Evolutionary conservation across 371 early-diverging fungal genomes (phyloP).

Genomic region (Lichtheimia ornata): DNA sequence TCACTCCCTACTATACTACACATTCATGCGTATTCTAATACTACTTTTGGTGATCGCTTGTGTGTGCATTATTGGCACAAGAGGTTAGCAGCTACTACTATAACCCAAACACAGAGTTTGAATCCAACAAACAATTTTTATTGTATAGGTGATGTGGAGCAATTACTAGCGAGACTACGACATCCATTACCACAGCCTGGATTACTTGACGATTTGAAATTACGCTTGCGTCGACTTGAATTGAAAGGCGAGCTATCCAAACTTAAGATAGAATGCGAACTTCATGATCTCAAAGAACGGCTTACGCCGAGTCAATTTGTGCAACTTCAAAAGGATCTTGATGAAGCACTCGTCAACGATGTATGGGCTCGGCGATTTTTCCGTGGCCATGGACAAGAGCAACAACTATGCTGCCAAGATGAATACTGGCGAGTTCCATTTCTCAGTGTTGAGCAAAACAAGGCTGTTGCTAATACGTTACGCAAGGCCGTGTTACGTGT

Average conservation of each 20-base stretch:
- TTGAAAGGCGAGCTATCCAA: constrained; percentile 38
- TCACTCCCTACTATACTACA: too few relatives aligned
- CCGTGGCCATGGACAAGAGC: constrained; percentile 6
- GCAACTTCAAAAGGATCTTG: constrained; percentile 29
- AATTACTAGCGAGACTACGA: background rate
- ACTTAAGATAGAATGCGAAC: constrained; percentile 26
- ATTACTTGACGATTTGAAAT: constrained; percentile 29
- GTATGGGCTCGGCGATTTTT: constrained; percentile 37
- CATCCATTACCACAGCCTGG: background rate
- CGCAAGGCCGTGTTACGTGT: constrained; percentile 19
- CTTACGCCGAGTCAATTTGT: constrained; percentile 31
- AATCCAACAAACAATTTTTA: too few relatives aligned
- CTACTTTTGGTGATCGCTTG: too few relatives aligned
- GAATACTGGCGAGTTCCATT: constrained; percentile 22
- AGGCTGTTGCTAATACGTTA: constrained; percentile 20
- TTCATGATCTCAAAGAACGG: constrained; percentile 31
- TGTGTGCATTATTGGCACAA: too few relatives aligned
- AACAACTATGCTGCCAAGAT: background rate
- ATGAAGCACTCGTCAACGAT: constrained; percentile 21
- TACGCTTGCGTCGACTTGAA: constrained; percentile 35
- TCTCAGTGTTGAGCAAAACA: constrained; percentile 33
- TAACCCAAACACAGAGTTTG: too few relatives aligned
- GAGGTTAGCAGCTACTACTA: too few relatives aligned
- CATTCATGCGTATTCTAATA: too few relatives aligned
- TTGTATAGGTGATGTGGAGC: background rate